phyloP scores from a whole-genome alignment of 352 stramenopile species.

The Thalassiosira livingstoniorum region DNA sequence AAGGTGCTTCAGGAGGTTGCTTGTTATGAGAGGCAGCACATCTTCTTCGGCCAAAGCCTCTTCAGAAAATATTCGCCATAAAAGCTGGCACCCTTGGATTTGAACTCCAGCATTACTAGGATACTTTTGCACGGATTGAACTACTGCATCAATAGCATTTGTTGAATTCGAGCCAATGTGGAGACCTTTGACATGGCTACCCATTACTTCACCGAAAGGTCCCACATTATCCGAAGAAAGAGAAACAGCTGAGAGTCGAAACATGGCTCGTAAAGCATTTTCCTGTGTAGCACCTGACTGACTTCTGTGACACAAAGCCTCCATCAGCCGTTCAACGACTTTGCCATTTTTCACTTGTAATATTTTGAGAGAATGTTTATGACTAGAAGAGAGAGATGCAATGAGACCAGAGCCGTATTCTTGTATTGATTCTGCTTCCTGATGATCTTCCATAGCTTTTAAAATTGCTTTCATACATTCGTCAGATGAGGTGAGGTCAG shows the following conservation, averaged over 20 bases:
- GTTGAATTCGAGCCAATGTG: constrained; percentile 7
- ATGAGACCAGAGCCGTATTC: constrained; percentile 52
- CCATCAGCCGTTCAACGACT: constrained; percentile 45
- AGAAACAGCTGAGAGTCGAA: constrained; percentile 41
- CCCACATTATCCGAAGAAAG: constrained; percentile 16
- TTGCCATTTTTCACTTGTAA: constrained; percentile 24
- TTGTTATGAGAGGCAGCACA: constrained; percentile 9
- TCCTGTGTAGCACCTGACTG: constrained; percentile 15
- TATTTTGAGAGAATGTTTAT: constrained; percentile 34
- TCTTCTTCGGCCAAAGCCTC: constrained; percentile 21
- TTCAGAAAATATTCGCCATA: constrained; percentile 38
- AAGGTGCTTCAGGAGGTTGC: constrained; percentile 28
- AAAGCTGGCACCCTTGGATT: constrained; percentile 36
- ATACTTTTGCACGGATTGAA: constrained; percentile 33
- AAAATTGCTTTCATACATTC: constrained; percentile 41
- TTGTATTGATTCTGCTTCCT: constrained; percentile 33
- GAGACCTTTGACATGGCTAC: constrained; percentile 4
- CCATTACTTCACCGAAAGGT: constrained; percentile 43
- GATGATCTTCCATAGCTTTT: constrained; percentile 43
- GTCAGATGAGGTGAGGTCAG: constrained; percentile 38
- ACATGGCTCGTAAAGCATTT: constrained; percentile 46
- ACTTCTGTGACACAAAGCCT: constrained; percentile 20
- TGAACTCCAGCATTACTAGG: constrained; percentile 24
- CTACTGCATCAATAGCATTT: constrained; percentile 29
- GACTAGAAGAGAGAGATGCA: constrained; percentile 32